Evolutionary conservation across 371 early-diverging fungal genomes (phyloP), one percentile per base, ranked within the genome.

Genomic region (Mortierella sp.): DNA sequence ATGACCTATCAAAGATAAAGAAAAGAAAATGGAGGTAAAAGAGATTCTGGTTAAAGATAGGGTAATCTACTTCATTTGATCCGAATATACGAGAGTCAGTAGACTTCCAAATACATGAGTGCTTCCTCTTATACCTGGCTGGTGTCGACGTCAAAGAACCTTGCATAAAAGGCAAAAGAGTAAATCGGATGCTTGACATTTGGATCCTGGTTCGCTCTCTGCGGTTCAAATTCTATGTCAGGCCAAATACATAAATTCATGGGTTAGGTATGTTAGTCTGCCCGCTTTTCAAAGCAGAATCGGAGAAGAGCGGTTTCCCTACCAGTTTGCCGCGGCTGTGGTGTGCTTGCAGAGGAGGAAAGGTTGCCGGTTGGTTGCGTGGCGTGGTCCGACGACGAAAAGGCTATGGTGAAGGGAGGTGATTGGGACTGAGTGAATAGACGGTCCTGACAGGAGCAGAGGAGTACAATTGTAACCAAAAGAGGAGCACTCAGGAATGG

Each of bases 101-200:
- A 11, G 23, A 16, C 7, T n/a, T 15, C 16, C 14, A 16, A 7
- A 0, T 57, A 26, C 5, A 26, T 57, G 28, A 19, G 12, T 26
- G 46, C 19, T 25, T 1, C 4, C 23, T 64, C 15, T 52, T n/a
- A 30, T 72, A 92, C 93, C 81, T 95, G 92, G 18, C 83, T 67
- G 4, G 94, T 94, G 73, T 98, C 96, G 7, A 98, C 96, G 69
- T 97, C 92, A 77, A 97, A 98, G 74, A 88, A 98, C 68, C 86
- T 92, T 37, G 92, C 70, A 75, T 96, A 98, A 76, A 95, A 97
- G 57, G 95, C 96, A 7, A 95, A 62, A 1, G 91, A 90, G 93
- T 93, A 95, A 28, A 96, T 81, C 19, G 89, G 86, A 55, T 82
- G 84, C 2, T 58, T 57, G 7, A 67, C 50, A 29, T 81, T 65